Base-by-base conservation (phyloP, 2,329 filamentous ascomycete species). In the Hymenoscyphus repandus region DNA sequence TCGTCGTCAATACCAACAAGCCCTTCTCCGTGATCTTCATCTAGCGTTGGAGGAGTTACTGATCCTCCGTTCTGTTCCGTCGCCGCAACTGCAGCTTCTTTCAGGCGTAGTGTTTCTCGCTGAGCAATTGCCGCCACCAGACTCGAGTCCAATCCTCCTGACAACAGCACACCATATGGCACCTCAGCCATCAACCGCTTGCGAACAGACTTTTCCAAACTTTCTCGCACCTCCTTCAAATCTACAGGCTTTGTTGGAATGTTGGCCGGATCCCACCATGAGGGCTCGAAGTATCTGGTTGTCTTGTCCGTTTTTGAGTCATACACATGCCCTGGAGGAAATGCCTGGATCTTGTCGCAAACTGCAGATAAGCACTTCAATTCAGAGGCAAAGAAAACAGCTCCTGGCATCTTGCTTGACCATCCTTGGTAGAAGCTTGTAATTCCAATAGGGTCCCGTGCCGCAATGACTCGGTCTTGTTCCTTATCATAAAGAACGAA, bases 151-250 rank as follows among this genome's bases (percentile, higher is more conserved):
- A 99, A 79, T 62, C 93, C 93, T 65, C 93, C 93, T 47, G 93
- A 99, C 45, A 99, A 78, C 52, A 99, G 75, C 18, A 99, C 93
- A 71, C 93, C 93, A 69, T 96, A 99, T 13, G 93, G 93, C 33
- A 99, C 93, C 72, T 99, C 93, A 18, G 93, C 93, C 93, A 99
- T 99, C 69, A 99, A 78, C 60, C 93, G 86, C 76, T 99, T 99
- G 66, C 92, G 83, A 51, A 99, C 93, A 10, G 93, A 84, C 71
- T 84, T 88, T 77, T 97, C 93, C 54, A 99, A 78, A 1, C 86
- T 84, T 66, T 86, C 80, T 59, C 93, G 83, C 61, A 99, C 79
- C 47, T 82, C 68, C 76, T 87, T 95, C 68, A 90, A 83, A 72
- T 97, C 88, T 53, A 96, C 74, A 0, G 92, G 90, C 15, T 78